These are phyloP conservation scores for Trichomonas gallinae DNA, from an alignment of 208 protist species.

Conservation along the genomic window DNA sequence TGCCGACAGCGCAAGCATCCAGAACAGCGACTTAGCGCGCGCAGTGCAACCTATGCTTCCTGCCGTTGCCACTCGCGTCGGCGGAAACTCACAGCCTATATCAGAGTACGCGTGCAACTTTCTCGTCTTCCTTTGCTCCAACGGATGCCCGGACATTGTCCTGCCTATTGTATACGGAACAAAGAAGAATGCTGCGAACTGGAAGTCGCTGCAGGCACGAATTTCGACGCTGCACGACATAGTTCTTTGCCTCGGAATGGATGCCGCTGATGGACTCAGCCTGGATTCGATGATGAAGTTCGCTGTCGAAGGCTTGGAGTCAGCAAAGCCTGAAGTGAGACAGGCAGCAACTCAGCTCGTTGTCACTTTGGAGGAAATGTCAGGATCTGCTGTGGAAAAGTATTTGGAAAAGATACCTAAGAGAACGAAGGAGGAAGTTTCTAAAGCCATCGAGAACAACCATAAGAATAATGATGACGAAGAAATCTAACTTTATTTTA, in stretches of 20 bases:
- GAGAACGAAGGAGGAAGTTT: not conserved
- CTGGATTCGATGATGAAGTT: not conserved
- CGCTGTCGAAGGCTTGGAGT: not conserved
- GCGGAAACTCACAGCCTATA: not conserved
- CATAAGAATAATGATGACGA: not conserved
- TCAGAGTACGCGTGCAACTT: not conserved
- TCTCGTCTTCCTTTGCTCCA: not conserved
- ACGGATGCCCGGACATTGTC: not conserved
- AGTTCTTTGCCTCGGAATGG: not conserved
- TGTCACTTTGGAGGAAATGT: not conserved
- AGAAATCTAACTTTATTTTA: not conserved
- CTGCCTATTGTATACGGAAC: not conserved
- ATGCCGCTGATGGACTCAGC: not conserved
- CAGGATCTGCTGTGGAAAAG: not conserved
- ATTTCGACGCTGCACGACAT: not conserved
- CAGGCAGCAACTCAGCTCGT: not conserved
- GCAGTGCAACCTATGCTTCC: not conserved
- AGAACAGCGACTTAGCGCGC: not conserved
- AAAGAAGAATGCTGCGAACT: not conserved
- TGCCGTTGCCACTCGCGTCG: not conserved
- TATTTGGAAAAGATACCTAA: not conserved
- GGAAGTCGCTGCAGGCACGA: not conserved
- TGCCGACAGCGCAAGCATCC: not conserved
- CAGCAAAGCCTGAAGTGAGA: not conserved
- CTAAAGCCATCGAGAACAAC: not conserved